Evolutionary conservation across 169 alveolate species (phyloP).

Genomic region (Babesia ovis): DNA sequence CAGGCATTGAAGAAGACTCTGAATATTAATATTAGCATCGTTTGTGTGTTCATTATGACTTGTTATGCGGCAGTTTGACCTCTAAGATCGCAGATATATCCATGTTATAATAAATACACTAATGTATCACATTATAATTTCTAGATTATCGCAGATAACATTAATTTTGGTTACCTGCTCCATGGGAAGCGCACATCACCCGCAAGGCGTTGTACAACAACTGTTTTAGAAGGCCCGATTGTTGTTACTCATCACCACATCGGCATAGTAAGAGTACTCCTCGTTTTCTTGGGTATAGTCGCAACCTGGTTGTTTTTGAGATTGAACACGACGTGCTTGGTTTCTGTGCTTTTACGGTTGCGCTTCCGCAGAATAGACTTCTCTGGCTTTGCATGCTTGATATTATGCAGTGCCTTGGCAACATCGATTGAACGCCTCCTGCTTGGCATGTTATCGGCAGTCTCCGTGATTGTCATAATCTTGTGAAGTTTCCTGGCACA

Average conservation of each 20-base stretch:
- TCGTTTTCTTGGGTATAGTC: constrained; percentile 21
- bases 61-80: too few species aligned
- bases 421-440: constrained; percentile 23
- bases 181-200: too few species aligned
- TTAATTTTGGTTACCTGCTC: too few species aligned
- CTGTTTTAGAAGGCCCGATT: too few species aligned
- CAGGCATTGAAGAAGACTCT: constrained; percentile 14
- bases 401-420: constrained; percentile 42
- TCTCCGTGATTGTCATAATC: constrained; percentile 28
- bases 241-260: constrained; percentile 28
- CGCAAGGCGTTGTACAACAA: too few species aligned
- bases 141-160: too few species aligned
- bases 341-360: constrained; percentile 1
- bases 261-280: constrained; percentile 34
- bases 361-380: constrained; percentile 35
- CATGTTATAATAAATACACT: too few species aligned
- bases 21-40: neutral
- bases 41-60: too few species aligned
- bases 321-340: constrained; percentile 63
- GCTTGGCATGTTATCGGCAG: constrained; percentile 10
- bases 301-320: constrained; percentile 62
- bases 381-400: constrained; percentile 28
- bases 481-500: constrained; percentile 24
- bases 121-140: too few species aligned
- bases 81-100: too few species aligned